phyloP scores from a whole-genome alignment of 345 rosid genomes.

The Microthlaspi erraticum region DNA sequence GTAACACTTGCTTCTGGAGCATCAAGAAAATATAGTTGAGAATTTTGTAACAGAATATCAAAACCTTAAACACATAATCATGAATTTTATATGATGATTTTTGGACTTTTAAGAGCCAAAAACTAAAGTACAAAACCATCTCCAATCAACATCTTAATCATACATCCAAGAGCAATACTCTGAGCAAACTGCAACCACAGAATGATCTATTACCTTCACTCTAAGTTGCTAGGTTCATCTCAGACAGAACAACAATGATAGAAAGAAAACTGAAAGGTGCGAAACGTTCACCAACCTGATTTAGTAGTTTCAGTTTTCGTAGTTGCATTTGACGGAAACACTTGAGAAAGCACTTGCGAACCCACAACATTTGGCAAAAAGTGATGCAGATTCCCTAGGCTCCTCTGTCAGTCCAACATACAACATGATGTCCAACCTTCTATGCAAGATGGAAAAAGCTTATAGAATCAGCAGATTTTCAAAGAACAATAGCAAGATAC shows the following conservation, averaged over 20 bases:
- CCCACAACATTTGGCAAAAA: constrained; percentile 95
- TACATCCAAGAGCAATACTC: not conserved
- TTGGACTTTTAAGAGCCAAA: constrained; percentile 1
- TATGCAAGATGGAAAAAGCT: constrained; percentile 74
- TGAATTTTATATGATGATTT: no score
- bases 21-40: constrained; percentile 34
- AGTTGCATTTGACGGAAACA: constrained; percentile 46
- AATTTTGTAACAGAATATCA: no score
- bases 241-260: constrained; percentile 5
- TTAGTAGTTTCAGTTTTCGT: constrained; percentile 34
- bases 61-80: no score
- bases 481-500: constrained; percentile 21
- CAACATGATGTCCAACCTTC: constrained; percentile 89
- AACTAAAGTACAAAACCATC: constrained; percentile 7
- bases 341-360: constrained; percentile 82
- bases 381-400: constrained; percentile 89
- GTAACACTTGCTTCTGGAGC: constrained; percentile 57
- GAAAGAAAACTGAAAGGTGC: constrained; percentile 7
- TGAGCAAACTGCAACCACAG: no score
- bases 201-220: no score
- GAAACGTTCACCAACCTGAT: constrained; percentile 45
- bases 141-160: constrained; percentile 19
- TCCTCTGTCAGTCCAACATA: constrained; percentile 96
- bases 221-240: no score
- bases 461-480: constrained; percentile 49